These are phyloP conservation scores for Lichtheimia hyalospora DNA, from an alignment of 371 early-diverging fungal genomes.

Conservation along the genomic window DNA sequence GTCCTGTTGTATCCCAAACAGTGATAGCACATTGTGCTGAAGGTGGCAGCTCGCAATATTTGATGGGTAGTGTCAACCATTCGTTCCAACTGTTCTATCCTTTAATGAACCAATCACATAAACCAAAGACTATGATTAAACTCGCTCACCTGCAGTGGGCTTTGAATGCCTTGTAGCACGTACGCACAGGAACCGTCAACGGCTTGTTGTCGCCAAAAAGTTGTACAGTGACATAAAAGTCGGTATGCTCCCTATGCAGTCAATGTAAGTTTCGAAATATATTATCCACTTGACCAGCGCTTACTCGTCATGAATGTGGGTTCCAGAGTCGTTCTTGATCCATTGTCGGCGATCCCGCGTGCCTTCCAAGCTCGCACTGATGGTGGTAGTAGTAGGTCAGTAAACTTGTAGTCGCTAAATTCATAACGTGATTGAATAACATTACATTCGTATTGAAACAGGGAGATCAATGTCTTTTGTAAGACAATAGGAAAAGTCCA, in stretches of 20 bases:
- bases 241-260: constrained; percentile 45
- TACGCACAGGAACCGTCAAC: constrained; percentile 68
- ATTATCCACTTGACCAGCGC: background rate
- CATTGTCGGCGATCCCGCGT: constrained; percentile 17
- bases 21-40: constrained; percentile 73
- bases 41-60: constrained; percentile 81
- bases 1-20: constrained; percentile 80
- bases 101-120: constrained; percentile 43
- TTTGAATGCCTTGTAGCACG: constrained; percentile 63
- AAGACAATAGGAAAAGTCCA: constrained; percentile 66
- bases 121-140: constrained; percentile 49
- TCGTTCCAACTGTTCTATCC: constrained; percentile 74
- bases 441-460: constrained; percentile 60
- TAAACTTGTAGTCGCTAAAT: no score
- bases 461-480: constrained; percentile 57
- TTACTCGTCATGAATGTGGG: constrained; percentile 2
- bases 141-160: constrained; percentile 72
- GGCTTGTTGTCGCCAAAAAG: constrained; percentile 80
- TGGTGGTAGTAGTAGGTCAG: background rate
- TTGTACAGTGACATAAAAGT: constrained; percentile 74
- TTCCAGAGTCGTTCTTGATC: background rate
- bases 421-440: background rate
- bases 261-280: background rate
- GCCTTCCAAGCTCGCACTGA: constrained; percentile 32
- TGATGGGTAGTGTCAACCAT: constrained; percentile 88